These are phyloP conservation scores for Pseudogymnoascus sp. DNA, from an alignment of 2,329 filamentous ascomycete species.

Conservation along the genomic window DNA sequence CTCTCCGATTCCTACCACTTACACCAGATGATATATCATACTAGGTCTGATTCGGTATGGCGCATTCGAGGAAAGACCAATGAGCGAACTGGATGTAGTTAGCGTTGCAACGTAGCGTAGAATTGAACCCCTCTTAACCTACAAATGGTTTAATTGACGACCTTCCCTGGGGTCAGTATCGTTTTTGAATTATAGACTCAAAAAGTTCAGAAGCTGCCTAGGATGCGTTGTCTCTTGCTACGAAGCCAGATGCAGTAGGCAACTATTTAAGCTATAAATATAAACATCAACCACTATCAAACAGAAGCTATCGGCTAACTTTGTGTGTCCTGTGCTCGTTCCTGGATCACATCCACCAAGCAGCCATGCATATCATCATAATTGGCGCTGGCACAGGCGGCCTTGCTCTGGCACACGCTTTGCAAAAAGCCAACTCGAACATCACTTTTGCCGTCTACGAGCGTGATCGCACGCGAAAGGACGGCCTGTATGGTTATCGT, in stretches of 20 bases:
- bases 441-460: constrained; percentile 34
- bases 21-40: no score
- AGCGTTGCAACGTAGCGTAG: no score
- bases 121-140: no score
- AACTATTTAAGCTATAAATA: background rate
- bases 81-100: no score
- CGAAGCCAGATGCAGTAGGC: background rate
- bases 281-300: background rate
- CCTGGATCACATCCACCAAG: background rate
- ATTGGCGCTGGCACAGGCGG: constrained; percentile 33
- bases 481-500: background rate
- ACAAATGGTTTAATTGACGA: no score
- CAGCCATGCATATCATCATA: constrained; percentile 26
- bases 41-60: no score
- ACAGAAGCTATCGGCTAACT: background rate
- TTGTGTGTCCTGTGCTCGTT: background rate
- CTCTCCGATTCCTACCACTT: no score
- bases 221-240: background rate
- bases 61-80: no score
- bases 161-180: no score
- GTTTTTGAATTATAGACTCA: background rate
- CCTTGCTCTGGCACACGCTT: constrained; percentile 31
- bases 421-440: constrained; percentile 23
- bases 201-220: background rate
- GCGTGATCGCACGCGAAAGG: constrained; percentile 20